These are phyloP conservation scores for Ceratocystis colombiana DNA, from an alignment of 2,329 filamentous ascomycete species.

Conservation along the genomic window DNA sequence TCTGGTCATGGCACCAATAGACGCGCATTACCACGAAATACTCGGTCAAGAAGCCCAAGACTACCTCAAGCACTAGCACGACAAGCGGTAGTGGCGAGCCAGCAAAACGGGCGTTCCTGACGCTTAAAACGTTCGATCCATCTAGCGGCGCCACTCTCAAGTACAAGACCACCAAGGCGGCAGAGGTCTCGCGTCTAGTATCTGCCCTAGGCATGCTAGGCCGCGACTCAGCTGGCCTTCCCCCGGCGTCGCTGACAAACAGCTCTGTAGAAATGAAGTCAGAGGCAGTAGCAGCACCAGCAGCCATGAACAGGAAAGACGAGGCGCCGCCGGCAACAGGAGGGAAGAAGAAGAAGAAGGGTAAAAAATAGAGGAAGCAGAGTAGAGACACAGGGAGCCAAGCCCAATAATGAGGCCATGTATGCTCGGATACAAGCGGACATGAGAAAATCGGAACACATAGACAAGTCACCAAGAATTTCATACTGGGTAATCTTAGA, in stretches of 20 bases:
- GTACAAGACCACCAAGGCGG: conserved; percentile 82
- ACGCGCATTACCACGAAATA: conserved; percentile 90
- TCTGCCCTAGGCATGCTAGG: conserved; percentile 65
- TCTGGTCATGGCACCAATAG: conserved; percentile 37
- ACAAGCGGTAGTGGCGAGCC: conserved; percentile 29
- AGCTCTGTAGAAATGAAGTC: conserved; percentile 31
- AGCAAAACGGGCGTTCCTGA: conserved; percentile 55
- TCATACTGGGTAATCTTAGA: too few relatives aligned
- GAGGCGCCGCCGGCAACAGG: conserved; percentile 32
- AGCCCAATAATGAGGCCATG: conserved; percentile 19
- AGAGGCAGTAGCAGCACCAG: conserved; percentile 32
- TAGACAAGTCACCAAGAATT: too few relatives aligned
- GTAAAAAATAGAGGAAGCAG: conserved; percentile 47
- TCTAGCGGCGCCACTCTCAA: conserved; percentile 72
- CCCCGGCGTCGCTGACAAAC: conserved; percentile 33
- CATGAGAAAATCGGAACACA: too few relatives aligned
- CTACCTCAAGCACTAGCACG: conserved; percentile 30
- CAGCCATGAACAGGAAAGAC: conserved; percentile 30
- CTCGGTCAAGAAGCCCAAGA: conserved; percentile 32
- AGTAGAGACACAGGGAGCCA: neutral
- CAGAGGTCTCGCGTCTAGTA: conserved; percentile 77
- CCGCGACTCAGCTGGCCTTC: conserved; percentile 53
- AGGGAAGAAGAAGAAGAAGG: conserved; percentile 61
- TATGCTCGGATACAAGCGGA: too few relatives aligned
- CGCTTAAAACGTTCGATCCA: conserved; percentile 84